Conservation (phyloP, 2,329 filamentous ascomycete species). For the Xylariaceae sp. region DNA sequence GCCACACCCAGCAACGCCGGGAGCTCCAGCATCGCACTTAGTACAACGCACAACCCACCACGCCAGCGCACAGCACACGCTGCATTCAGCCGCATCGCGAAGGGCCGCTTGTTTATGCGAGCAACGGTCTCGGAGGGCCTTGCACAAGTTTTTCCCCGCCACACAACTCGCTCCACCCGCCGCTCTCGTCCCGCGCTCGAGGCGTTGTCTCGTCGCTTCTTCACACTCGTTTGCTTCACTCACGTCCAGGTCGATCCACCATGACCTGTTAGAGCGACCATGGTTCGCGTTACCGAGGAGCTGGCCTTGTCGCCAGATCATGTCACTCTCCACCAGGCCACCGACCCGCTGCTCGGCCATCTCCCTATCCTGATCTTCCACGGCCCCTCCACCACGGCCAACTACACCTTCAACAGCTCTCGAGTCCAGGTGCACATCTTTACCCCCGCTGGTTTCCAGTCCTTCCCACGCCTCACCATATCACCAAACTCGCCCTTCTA, state of each 20-base stretch:
- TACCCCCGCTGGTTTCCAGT: conserved; percentile 80
- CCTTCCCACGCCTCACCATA: conserved; percentile 85
- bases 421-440: conserved; percentile 93
- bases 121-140: conserved; percentile 8
- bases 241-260: conserved; percentile 24
- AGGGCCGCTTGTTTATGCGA: conserved; percentile 21
- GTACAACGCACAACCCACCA: background rate
- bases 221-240: conserved; percentile 19
- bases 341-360: conserved; percentile 76
- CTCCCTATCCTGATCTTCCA: conserved; percentile 86
- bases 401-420: conserved; percentile 81
- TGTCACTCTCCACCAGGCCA: conserved; percentile 82
- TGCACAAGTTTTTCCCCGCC: conserved; percentile 8
- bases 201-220: conserved; percentile 8
- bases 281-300: conserved; percentile 78
- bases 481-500: conserved; percentile 91
- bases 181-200: conserved; percentile 4
- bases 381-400: conserved; percentile 82
- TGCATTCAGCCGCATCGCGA: conserved; percentile 19
- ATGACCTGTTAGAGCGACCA: conserved; percentile 49
- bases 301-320: conserved; percentile 74
- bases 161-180: conserved; percentile 1
- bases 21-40: background rate
- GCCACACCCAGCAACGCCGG: conserved; percentile 2
- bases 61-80: conserved; percentile 10